phyloP scores from a whole-genome alignment of 176 grass and related monocot species.

The Metroxylon sagu region DNA sequence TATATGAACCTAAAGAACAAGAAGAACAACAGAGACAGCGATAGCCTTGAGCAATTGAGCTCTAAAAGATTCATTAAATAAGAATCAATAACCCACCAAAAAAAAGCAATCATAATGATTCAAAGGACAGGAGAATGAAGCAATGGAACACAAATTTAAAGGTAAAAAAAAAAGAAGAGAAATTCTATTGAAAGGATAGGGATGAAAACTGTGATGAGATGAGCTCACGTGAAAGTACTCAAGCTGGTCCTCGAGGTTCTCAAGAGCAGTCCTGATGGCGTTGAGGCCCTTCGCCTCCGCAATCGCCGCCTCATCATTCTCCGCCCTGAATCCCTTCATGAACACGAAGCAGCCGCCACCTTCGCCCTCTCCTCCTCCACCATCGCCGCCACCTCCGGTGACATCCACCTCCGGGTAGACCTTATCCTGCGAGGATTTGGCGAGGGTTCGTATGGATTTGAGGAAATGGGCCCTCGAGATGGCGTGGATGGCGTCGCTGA shows the following conservation, averaged over 20 bases:
- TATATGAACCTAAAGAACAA: no score
- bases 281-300: conserved; percentile 74
- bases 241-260: conserved; percentile 86
- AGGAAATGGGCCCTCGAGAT: conserved; percentile 78
- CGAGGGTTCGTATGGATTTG: conserved; percentile 30
- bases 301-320: conserved; percentile 24
- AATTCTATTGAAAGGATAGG: no score
- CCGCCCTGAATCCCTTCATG: conserved; percentile 7
- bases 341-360: conserved; percentile 26
- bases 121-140: no score
- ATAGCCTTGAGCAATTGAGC: no score
- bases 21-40: no score
- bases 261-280: conserved; percentile 71
- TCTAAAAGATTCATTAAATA: no score
- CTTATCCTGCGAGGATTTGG: background rate
- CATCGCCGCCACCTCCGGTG: background rate
- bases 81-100: no score
- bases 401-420: background rate
- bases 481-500: conserved; percentile 82
- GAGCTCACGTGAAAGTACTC: conserved; percentile 79
- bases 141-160: no score
- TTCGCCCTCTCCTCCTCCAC: background rate
- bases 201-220: background rate
- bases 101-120: no score
- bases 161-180: no score